These are phyloP conservation scores for Cordyceps pruinosa DNA, from an alignment of 2,329 filamentous ascomycete species.

Conservation along the genomic window DNA sequence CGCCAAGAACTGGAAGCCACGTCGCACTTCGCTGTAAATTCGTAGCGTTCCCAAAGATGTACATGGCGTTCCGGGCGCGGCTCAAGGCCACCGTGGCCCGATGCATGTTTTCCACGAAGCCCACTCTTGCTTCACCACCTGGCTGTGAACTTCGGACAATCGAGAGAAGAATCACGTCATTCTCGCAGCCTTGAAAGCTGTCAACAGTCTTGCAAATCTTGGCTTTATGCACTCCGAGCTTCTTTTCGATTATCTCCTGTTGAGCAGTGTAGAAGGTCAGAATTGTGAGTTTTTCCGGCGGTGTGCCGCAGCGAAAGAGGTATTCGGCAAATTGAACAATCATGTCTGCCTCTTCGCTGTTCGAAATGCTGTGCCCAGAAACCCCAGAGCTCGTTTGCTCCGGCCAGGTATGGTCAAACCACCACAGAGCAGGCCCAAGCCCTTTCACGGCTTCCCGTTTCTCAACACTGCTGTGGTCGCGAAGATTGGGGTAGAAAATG, in stretches of 20 bases:
- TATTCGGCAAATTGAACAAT: conserved; percentile 66
- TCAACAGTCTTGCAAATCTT: conserved; percentile 66
- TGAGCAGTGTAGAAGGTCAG: conserved; percentile 88
- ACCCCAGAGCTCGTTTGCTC: conserved; percentile 59
- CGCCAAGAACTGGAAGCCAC: conserved; percentile 35
- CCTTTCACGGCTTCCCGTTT: conserved; percentile 35
- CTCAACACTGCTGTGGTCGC: conserved; percentile 37
- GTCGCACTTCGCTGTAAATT: conserved; percentile 37
- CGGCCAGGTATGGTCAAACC: conserved; percentile 47
- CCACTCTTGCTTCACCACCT: conserved; percentile 42
- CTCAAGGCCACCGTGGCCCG: conserved; percentile 53
- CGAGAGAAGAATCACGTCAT: conserved; percentile 74
- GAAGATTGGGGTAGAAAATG: conserved; percentile 39
- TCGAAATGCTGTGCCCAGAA: conserved; percentile 50
- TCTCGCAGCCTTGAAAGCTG: conserved; percentile 87
- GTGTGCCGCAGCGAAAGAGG: conserved; percentile 60
- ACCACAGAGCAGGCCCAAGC: conserved; percentile 27
- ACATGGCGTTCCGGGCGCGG: conserved; percentile 71
- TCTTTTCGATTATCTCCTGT: conserved; percentile 53
- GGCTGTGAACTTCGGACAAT: conserved; percentile 62
- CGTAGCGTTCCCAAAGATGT: conserved; percentile 71
- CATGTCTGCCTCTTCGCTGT: conserved; percentile 68
- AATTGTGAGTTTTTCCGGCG: conserved; percentile 60
- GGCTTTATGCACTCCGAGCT: conserved; percentile 28
- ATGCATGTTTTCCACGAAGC: conserved; percentile 63